A percentile compares a stretch with the other conserved stretches of the same genome.
These are phyloP conservation scores for Entonaema liquescens DNA, from an alignment of 495 filamentous ascomycete genomes.

Conservation along the genomic window DNA sequence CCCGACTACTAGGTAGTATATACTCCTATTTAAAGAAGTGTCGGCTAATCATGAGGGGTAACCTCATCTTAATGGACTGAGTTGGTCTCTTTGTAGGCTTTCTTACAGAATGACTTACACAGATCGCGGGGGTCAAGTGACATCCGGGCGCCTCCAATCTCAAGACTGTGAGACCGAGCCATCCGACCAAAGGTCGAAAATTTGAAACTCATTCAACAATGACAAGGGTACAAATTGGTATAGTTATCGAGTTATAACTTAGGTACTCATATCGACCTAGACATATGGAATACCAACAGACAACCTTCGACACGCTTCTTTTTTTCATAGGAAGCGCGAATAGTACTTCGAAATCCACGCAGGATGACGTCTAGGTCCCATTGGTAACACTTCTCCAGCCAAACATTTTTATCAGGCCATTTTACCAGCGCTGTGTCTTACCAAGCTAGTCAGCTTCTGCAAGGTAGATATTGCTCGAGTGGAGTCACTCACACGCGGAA, in stretches of 20 bases:
- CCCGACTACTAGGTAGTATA: neutral
- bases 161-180: constrained; percentile 12
- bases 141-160: constrained; percentile 5
- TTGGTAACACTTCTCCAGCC: neutral
- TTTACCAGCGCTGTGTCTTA: neutral
- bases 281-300: constrained; percentile 11
- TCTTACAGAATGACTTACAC: neutral
- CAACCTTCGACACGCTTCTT: neutral
- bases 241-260: too few species aligned
- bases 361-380: constrained; percentile 38
- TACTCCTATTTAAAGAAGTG: neutral
- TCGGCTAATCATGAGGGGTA: constrained; percentile 2
- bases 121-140: constrained; percentile 30
- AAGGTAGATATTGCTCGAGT: constrained; percentile 25
- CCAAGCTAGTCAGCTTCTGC: constrained; percentile 29
- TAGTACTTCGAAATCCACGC: constrained; percentile 25
- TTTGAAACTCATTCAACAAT: constrained; percentile 14
- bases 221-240: neutral
- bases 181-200: constrained; percentile 10
- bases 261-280: constrained; percentile 5
- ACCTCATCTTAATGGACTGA: neutral
- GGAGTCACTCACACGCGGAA: constrained; percentile 25
- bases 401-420: constrained; percentile 20
- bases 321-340: constrained; percentile 13
- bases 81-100: too few species aligned